Evolutionary conservation across 2,329 filamentous ascomycete genomes (phyloP).

Genomic region (Colletotrichum musae): DNA sequence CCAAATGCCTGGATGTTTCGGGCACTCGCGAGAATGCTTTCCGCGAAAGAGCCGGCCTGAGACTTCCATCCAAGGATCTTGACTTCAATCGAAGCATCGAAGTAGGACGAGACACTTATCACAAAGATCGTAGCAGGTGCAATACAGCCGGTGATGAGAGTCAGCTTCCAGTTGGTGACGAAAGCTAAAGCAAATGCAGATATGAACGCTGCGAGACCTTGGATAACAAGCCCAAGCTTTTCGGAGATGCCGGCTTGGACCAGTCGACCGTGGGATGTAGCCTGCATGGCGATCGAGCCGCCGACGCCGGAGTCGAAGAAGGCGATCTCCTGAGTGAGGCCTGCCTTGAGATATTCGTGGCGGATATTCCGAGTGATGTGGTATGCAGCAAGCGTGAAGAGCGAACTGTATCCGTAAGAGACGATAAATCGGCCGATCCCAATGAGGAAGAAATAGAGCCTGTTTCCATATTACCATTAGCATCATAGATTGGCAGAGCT

Average conservation of each 20-base stretch:
- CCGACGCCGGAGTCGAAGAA: slow-evolving; percentile 60
- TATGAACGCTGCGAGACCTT: slow-evolving; percentile 51
- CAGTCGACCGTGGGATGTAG: slow-evolving; percentile 57
- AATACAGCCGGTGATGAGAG: slow-evolving; percentile 54
- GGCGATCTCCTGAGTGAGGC: slow-evolving; percentile 64
- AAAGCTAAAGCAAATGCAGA: slow-evolving; percentile 55
- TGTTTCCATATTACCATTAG: slow-evolving; percentile 1
- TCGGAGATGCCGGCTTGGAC: slow-evolving; percentile 54
- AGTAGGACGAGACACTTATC: not conserved
- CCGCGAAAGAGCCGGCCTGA: slow-evolving; percentile 46
- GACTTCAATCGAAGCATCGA: slow-evolving; percentile 43
- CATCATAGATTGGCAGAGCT: not conserved
- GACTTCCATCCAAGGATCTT: slow-evolving; percentile 46
- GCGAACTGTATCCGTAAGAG: slow-evolving; percentile 53
- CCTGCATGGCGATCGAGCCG: slow-evolving; percentile 57
- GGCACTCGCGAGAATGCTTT: slow-evolving; percentile 43
- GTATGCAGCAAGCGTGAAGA: slow-evolving; percentile 64
- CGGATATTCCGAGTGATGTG: slow-evolving; percentile 63
- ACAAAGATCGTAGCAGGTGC: not conserved
- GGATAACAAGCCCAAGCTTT: slow-evolving; percentile 52
- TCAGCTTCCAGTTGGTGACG: slow-evolving; percentile 55
- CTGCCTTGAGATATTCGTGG: slow-evolving; percentile 62
- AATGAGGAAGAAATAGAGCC: slow-evolving; percentile 48
- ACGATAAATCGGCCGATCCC: slow-evolving; percentile 43
- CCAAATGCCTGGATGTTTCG: slow-evolving; percentile 37